These are phyloP conservation scores for Cryptosporidium ryanae DNA, from an alignment of 169 alveolate species.

Conservation along the genomic window DNA sequence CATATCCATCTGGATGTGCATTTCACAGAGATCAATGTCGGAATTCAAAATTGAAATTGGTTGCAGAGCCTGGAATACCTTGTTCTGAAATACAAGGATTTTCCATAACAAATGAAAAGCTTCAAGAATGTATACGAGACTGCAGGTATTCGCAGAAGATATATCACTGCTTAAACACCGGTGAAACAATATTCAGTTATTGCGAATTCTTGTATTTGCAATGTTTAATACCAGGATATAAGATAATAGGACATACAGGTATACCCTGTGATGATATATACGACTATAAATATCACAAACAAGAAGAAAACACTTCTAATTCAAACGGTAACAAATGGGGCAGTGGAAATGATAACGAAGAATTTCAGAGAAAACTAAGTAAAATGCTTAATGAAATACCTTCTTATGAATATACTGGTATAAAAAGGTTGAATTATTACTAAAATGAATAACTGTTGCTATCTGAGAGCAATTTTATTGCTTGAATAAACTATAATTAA, in stretches of 20 bases:
- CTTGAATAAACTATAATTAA: conserved; percentile 42
- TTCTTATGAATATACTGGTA: conserved; percentile 51
- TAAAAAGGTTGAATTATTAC: conserved; percentile 12
- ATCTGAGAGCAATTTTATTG: conserved; percentile 5
- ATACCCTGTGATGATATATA: conserved; percentile 59
- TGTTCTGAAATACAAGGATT: conserved; percentile 32
- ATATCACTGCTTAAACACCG: conserved; percentile 68
- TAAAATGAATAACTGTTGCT: background rate
- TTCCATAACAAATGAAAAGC: conserved; percentile 22
- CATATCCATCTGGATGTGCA: conserved; percentile 69
- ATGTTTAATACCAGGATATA: conserved; percentile 39
- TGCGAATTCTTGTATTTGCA: conserved; percentile 62
- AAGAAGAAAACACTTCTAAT: background rate
- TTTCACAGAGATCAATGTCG: conserved; percentile 70
- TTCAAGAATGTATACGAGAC: conserved; percentile 65
- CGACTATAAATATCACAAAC: conserved; percentile 16
- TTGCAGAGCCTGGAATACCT: conserved; percentile 59
- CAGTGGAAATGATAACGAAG: background rate
- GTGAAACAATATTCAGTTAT: conserved; percentile 60
- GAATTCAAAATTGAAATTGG: conserved; percentile 33
- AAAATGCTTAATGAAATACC: conserved; percentile 60
- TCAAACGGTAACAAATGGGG: no score
- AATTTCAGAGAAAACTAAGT: conserved; percentile 21
- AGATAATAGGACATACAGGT: conserved; percentile 44
- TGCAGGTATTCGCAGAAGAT: conserved; percentile 33